phyloP scores from a whole-genome alignment of 116 monocot genomes.

The Dioscorea cayenensis region DNA sequence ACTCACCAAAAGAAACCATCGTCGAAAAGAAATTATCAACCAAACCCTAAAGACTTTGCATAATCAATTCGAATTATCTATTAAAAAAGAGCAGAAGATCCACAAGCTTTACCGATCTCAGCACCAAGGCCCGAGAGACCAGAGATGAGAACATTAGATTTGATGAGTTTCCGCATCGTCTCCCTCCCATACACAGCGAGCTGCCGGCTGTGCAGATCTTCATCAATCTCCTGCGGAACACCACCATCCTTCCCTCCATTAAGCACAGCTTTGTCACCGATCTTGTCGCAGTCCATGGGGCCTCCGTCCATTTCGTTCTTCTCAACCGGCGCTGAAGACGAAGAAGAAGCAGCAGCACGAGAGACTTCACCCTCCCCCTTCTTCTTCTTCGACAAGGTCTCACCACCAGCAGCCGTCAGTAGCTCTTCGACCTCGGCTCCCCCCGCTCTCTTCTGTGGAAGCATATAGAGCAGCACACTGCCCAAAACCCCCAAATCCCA shows the following conservation, averaged over 20 bases:
- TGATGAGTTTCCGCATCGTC: constrained; percentile 88
- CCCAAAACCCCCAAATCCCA: constrained; percentile 6
- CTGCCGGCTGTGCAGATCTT: constrained; percentile 99
- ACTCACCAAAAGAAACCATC: background rate
- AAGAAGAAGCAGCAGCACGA: constrained; percentile 17
- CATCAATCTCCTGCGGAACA: constrained; percentile 67
- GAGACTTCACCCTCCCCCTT: constrained; percentile 7
- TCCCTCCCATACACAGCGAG: constrained; percentile 98
- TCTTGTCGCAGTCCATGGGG: constrained; percentile 3
- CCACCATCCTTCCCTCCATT: constrained; percentile 2
- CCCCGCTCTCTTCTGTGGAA: constrained; percentile 48
- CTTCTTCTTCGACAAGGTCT: constrained; percentile 36
- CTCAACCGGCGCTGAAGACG: constrained; percentile 2
- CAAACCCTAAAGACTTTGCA: no score
- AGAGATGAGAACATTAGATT: constrained; percentile 82
- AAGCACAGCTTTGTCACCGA: background rate
- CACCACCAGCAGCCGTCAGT: background rate
- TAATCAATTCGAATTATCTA: no score
- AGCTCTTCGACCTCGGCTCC: constrained; percentile 39
- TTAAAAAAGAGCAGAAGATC: no score
- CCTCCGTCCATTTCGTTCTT: background rate
- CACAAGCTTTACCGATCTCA: constrained; percentile 60
- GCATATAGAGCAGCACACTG: constrained; percentile 50
- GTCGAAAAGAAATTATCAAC: background rate
- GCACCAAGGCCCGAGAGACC: constrained; percentile 91